These are phyloP conservation scores for Quercus glauca DNA, from an alignment of 306 rosid species.

Conservation along the genomic window DNA sequence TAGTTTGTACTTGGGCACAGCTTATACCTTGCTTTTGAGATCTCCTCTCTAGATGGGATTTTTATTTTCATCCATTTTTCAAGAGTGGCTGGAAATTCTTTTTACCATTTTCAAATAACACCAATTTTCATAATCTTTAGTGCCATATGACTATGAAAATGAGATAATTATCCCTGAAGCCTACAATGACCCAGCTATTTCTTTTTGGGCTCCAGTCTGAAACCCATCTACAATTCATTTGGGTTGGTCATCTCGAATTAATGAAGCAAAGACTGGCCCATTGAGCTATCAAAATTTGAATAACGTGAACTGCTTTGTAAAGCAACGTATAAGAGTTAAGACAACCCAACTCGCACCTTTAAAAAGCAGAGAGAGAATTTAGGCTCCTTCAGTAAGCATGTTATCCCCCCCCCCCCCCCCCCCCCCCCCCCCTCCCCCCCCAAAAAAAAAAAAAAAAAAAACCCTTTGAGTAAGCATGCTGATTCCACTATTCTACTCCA, in stretches of 20 bases:
- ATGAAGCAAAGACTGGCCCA: background rate
- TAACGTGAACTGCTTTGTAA: background rate
- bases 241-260: background rate
- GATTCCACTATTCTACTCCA: background rate
- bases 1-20: slow-evolving; percentile 6
- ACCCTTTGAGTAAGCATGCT: background rate
- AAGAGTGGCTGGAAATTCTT: slow-evolving; percentile 12
- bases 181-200: background rate
- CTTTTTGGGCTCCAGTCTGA: background rate
- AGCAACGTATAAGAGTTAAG: background rate
- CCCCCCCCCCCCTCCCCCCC: no score
- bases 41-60: slow-evolving; percentile 46
- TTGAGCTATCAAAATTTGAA: background rate
- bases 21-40: slow-evolving; percentile 63
- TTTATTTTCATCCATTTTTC: slow-evolving; percentile 45
- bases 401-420: no score
- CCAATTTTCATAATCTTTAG: no score
- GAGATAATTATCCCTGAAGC: background rate
- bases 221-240: background rate
- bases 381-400: background rate
- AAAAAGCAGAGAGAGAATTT: background rate
- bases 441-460: no score
- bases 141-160: background rate
- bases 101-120: slow-evolving; percentile 26
- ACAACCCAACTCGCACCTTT: background rate